These are phyloP conservation scores for Septoria linicola DNA, from an alignment of 2,329 filamentous ascomycete genomes.

Conservation along the genomic window DNA sequence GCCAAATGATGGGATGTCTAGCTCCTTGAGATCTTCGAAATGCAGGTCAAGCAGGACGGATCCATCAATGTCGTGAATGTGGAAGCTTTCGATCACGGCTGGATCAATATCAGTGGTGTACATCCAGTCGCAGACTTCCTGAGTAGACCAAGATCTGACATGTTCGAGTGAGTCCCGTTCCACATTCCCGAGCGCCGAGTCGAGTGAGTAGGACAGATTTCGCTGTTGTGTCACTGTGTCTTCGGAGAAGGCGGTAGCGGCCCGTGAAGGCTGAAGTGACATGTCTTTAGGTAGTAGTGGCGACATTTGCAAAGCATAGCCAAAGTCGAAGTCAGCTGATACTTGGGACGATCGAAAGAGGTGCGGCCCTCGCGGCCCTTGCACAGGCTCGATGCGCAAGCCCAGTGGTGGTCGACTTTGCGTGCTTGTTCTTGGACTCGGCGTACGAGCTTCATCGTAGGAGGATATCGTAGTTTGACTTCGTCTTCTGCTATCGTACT, in stretches of 20 bases:
- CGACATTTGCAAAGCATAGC: conserved; percentile 65
- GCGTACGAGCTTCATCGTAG: conserved; percentile 79
- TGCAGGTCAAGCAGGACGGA: conserved; percentile 85
- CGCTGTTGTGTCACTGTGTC: conserved; percentile 33
- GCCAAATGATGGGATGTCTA: conserved; percentile 78
- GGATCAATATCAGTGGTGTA: conserved; percentile 76
- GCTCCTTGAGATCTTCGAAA: conserved; percentile 80
- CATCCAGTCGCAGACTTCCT: conserved; percentile 85
- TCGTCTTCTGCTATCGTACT: conserved; percentile 57
- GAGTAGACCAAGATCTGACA: conserved; percentile 67
- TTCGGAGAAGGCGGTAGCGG: conserved; percentile 45
- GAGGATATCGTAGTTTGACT: conserved; percentile 87
- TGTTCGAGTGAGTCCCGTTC: conserved; percentile 24
- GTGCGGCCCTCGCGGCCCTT: conserved; percentile 82
- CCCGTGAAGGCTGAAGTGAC: conserved; percentile 35
- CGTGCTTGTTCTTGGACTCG: conserved; percentile 58
- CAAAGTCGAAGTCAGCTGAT: conserved; percentile 53
- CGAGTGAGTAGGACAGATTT: conserved; percentile 34
- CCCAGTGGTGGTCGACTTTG: conserved; percentile 58
- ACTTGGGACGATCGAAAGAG: conserved; percentile 73
- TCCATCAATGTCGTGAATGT: conserved; percentile 89
- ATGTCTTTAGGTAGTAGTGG: conserved; percentile 68
- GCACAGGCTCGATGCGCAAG: conserved; percentile 65
- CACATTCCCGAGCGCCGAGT: conserved; percentile 23
- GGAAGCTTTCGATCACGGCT: conserved; percentile 75